Evolutionary conservation across 2,329 filamentous ascomycete genomes (phyloP).

Genomic region (Allantophomopsis lycopodina): DNA sequence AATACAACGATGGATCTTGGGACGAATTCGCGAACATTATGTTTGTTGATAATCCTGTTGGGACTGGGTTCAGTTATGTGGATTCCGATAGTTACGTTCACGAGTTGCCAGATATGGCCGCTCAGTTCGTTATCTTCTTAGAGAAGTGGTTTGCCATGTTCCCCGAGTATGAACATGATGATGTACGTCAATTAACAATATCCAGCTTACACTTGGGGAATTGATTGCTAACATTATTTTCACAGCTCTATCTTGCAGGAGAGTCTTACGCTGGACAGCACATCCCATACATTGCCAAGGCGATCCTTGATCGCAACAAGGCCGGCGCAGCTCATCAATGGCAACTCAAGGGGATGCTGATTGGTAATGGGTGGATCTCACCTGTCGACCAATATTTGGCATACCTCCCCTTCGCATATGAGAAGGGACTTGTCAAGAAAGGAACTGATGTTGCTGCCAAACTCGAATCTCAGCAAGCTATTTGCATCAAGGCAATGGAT

Average conservation of each 20-base stretch:
- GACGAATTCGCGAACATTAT: constrained; percentile 95
- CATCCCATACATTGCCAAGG: constrained; percentile 91
- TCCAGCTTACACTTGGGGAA: background rate
- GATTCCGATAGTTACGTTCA: constrained; percentile 77
- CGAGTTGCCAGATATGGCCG: constrained; percentile 79
- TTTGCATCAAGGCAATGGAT: constrained; percentile 50
- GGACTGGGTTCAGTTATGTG: constrained; percentile 92
- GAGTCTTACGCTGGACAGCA: constrained; percentile 96
- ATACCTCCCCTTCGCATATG: constrained; percentile 71
- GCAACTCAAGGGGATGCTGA: constrained; percentile 75
- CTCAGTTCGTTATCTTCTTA: constrained; percentile 76
- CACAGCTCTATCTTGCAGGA: constrained; percentile 80
- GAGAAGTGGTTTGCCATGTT: constrained; percentile 88
- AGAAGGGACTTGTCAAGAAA: constrained; percentile 57
- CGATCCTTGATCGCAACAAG: constrained; percentile 80
- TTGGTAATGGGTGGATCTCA: constrained; percentile 97
- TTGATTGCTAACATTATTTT: constrained; percentile 9
- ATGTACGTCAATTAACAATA: constrained; percentile 47
- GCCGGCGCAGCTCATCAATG: constrained; percentile 40
- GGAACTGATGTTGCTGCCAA: constrained; percentile 48
- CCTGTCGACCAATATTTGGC: constrained; percentile 80
- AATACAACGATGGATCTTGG: constrained; percentile 90
- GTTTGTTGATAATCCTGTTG: constrained; percentile 94
- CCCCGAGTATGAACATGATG: constrained; percentile 80
- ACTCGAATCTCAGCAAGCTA: constrained; percentile 54